Percentiles rank a stretch among this genome's conserved stretches.
Conservation (phyloP, 2,329 filamentous ascomycete species). For the Epichloe elymi region DNA sequence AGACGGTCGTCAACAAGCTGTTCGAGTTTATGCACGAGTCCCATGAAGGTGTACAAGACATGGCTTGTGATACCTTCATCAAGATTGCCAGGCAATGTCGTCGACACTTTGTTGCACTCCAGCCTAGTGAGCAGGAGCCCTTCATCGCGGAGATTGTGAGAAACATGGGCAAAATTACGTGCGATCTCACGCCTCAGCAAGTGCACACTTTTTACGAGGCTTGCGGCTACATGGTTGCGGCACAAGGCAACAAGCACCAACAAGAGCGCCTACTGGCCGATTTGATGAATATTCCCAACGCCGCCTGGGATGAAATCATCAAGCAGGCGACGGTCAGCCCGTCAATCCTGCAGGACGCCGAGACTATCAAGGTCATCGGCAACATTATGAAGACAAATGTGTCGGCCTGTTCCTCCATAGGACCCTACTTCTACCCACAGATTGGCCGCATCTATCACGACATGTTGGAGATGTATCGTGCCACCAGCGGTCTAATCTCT, state of each 20-base stretch:
- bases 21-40: constrained; percentile 99
- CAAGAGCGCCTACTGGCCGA: constrained; percentile 87
- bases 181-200: constrained; percentile 88
- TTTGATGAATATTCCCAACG: constrained; percentile 85
- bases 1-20: constrained; percentile 98
- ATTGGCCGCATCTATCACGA: constrained; percentile 96
- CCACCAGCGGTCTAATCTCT: constrained; percentile 91
- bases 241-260: constrained; percentile 86
- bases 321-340: constrained; percentile 74
- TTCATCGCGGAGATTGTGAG: constrained; percentile 98
- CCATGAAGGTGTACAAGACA: constrained; percentile 97
- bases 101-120: constrained; percentile 89
- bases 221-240: constrained; percentile 97
- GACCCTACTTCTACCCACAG: constrained; percentile 94
- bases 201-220: constrained; percentile 99
- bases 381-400: constrained; percentile 99
- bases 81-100: constrained; percentile 98
- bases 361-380: constrained; percentile 96
- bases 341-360: constrained; percentile 73
- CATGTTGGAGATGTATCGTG: constrained; percentile 98
- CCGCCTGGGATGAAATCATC: constrained; percentile 93
- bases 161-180: constrained; percentile 90
- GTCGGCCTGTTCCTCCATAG: constrained; percentile 92
- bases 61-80: constrained; percentile 99
- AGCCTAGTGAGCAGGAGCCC: constrained; percentile 85